Percentiles rank a stretch among this genome's conserved stretches.
Conservation (phyloP, 192 early-diverging fungal genomes). For the Backusella macrospora region DNA sequence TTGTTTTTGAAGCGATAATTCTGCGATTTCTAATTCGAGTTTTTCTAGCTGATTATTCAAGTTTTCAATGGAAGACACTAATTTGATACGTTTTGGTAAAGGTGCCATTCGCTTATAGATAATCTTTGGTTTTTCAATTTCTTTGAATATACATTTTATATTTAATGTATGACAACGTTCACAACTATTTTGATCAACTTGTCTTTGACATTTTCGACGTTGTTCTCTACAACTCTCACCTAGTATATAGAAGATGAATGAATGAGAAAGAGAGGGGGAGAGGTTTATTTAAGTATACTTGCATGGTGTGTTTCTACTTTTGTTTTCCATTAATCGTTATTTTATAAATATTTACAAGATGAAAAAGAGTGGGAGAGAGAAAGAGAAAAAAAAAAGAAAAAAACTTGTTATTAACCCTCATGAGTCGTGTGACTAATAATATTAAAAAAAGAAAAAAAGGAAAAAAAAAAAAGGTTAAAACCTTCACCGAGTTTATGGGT, state of each 20-base stretch:
- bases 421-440: too few species aligned
- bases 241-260: background rate
- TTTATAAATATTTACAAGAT: background rate
- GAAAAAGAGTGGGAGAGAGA: too few species aligned
- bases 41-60: background rate
- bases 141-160: background rate
- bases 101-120: background rate
- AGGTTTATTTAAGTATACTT: background rate
- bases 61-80: background rate
- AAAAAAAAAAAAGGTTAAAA: too few species aligned
- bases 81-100: background rate
- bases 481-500: too few species aligned
- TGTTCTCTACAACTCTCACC: constrained; percentile 1
- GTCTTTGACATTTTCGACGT: background rate
- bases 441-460: too few species aligned
- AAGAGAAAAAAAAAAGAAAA: too few species aligned
- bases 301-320: background rate
- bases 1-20: background rate
- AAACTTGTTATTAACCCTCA: too few species aligned
- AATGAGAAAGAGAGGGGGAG: too few species aligned
- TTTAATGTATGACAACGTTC: background rate
- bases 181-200: background rate
- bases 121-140: background rate
- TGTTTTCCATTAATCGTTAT: background rate
- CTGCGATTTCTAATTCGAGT: background rate